phyloP scores from a whole-genome alignment of 495 filamentous ascomycete species.

The Cercophora scortea region DNA sequence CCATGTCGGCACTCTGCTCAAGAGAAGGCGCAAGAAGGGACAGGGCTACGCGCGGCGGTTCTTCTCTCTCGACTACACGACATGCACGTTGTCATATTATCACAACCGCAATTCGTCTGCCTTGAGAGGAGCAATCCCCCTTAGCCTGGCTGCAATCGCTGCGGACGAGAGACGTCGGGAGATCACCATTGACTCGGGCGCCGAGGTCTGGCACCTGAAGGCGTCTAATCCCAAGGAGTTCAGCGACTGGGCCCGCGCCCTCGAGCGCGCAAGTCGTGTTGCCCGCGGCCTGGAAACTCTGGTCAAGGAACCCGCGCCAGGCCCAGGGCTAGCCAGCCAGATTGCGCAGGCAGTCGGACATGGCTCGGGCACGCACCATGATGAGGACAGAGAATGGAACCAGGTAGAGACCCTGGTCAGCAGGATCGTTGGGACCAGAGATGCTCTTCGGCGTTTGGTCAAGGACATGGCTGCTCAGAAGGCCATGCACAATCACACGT shows the following conservation, averaged over 20 bases:
- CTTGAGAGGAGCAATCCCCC: slow-evolving; percentile 82
- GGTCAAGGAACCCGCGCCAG: slow-evolving; percentile 13
- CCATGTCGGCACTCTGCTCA: slow-evolving; percentile 75
- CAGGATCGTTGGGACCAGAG: slow-evolving; percentile 75
- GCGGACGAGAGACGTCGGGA: slow-evolving; percentile 80
- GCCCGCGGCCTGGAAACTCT: slow-evolving; percentile 38
- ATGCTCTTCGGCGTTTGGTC: slow-evolving; percentile 77
- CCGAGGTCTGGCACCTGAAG: slow-evolving; percentile 94
- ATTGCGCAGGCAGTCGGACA: slow-evolving; percentile 8
- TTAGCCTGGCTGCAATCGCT: slow-evolving; percentile 82
- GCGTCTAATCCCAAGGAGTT: slow-evolving; percentile 79
- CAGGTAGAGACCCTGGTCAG: slow-evolving; percentile 76
- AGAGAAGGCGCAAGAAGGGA: slow-evolving; percentile 83
- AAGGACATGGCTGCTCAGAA: slow-evolving; percentile 70
- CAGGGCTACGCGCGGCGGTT: slow-evolving; percentile 90
- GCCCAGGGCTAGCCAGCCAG: not conserved
- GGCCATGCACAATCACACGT: slow-evolving; percentile 14
- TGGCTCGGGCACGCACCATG: slow-evolving; percentile 16
- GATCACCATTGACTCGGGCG: slow-evolving; percentile 94
- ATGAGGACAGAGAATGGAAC: slow-evolving; percentile 77
- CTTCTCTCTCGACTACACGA: slow-evolving; percentile 89
- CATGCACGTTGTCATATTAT: slow-evolving; percentile 90
- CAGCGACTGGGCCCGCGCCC: slow-evolving; percentile 71
- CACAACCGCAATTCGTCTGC: slow-evolving; percentile 86
- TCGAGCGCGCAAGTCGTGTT: slow-evolving; percentile 67